These are phyloP conservation scores for Apophysomyces ossiformis DNA, from an alignment of 371 early-diverging fungal species.

Conservation along the genomic window DNA sequence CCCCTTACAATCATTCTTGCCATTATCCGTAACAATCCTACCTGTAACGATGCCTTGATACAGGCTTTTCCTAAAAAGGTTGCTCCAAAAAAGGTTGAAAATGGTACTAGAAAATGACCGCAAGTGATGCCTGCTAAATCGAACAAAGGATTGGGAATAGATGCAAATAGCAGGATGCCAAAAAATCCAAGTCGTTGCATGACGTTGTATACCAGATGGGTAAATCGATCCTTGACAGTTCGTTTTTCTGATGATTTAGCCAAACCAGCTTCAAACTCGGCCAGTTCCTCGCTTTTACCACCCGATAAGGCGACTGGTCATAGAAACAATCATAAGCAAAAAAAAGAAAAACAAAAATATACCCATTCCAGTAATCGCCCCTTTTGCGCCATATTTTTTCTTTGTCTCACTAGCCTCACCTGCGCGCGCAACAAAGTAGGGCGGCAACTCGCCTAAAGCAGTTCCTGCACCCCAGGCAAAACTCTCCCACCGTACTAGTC, in stretches of 20 bases:
- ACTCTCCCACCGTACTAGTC: constrained; percentile 75
- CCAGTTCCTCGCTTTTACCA: constrained; percentile 64
- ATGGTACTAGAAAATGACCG: constrained; percentile 87
- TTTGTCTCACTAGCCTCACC: constrained; percentile 45
- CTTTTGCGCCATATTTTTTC: no score
- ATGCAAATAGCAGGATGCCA: constrained; percentile 90
- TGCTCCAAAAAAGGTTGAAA: constrained; percentile 92
- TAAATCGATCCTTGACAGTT: constrained; percentile 62
- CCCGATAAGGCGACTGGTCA: constrained; percentile 72
- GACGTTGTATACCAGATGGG: constrained; percentile 64
- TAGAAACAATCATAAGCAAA: background rate
- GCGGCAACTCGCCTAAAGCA: constrained; percentile 93
- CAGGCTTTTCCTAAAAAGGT: constrained; percentile 92
- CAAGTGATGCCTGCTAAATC: constrained; percentile 94
- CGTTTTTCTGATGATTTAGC: constrained; percentile 47
- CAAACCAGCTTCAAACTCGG: constrained; percentile 58
- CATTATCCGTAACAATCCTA: constrained; percentile 16
- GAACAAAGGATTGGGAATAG: constrained; percentile 95
- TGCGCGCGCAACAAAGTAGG: constrained; percentile 92
- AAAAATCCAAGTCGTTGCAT: constrained; percentile 81
- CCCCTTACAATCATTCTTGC: background rate
- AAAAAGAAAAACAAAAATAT: no score
- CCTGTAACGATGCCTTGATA: constrained; percentile 85
- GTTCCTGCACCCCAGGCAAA: constrained; percentile 94
- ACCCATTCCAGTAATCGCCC: no score